A percentile compares a stretch with the other conserved stretches of the same genome.
Evolutionary conservation across 1,284 basidiomycete species (phyloP).

Genomic region (Rhodotorula sp.): DNA sequence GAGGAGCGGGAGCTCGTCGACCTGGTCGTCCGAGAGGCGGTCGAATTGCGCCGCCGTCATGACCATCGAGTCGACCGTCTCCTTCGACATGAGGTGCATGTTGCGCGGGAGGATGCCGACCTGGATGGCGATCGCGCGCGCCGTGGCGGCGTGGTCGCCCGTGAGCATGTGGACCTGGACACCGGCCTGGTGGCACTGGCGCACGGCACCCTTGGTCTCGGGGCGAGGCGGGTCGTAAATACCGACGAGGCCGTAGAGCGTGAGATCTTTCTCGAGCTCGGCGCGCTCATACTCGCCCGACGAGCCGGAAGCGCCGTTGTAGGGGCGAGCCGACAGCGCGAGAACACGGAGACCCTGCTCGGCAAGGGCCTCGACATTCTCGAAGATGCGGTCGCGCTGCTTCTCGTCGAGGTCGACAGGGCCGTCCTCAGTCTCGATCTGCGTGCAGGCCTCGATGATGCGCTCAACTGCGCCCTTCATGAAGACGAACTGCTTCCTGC

Average conservation of each 20-base stretch:
- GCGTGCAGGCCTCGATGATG: slow-evolving; percentile 59
- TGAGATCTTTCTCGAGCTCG: slow-evolving; percentile 62
- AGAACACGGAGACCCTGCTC: slow-evolving; percentile 61
- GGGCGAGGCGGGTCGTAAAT: slow-evolving; percentile 70
- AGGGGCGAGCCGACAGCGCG: slow-evolving; percentile 50
- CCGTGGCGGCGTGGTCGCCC: slow-evolving; percentile 53
- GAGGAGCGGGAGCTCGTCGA: slow-evolving; percentile 59
- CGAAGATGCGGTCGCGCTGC: slow-evolving; percentile 55
- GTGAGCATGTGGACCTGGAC: slow-evolving; percentile 59
- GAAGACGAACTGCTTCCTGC: slow-evolving; percentile 49
- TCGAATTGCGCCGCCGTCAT: slow-evolving; percentile 57
- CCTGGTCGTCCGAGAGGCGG: slow-evolving; percentile 62
- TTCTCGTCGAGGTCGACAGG: slow-evolving; percentile 48
- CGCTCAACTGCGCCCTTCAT: slow-evolving; percentile 69
- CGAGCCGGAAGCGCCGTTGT: slow-evolving; percentile 17
- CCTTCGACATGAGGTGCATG: slow-evolving; percentile 32
- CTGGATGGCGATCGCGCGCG: slow-evolving; percentile 49
- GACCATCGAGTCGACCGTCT: slow-evolving; percentile 36
- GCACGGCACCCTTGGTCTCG: slow-evolving; percentile 64
- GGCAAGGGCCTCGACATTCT: slow-evolving; percentile 61
- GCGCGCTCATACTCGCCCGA: slow-evolving; percentile 50
- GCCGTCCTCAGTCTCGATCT: slow-evolving; percentile 49
- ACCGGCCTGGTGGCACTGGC: slow-evolving; percentile 64
- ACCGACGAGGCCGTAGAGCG: slow-evolving; percentile 66
- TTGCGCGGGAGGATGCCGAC: slow-evolving; percentile 60